These are phyloP conservation scores for Setaria italica DNA, from an alignment of 202 grass and related monocot genomes.

Conservation along the genomic window DNA sequence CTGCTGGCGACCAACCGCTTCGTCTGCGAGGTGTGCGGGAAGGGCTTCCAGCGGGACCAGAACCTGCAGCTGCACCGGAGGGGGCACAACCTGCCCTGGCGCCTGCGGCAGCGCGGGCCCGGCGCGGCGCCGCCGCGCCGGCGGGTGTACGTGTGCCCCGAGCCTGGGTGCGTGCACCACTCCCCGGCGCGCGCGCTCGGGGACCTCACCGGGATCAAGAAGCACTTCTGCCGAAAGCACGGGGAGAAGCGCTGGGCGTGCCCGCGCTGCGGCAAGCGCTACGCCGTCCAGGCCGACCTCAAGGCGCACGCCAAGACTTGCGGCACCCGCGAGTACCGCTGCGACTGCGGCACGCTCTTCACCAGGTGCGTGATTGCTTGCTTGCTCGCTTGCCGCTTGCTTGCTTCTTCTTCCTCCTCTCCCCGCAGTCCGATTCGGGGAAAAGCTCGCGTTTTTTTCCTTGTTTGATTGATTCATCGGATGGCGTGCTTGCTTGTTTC, in stretches of 20 bases:
- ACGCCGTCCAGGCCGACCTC: constrained; percentile 79
- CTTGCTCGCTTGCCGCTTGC: background rate
- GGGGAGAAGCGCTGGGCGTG: constrained; percentile 80
- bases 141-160: constrained; percentile 83
- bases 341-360: constrained; percentile 98
- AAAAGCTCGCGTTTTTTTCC: background rate
- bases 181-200: constrained; percentile 62
- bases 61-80: constrained; percentile 98
- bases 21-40: constrained; percentile 96
- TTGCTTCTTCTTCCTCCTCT: background rate
- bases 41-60: constrained; percentile 99
- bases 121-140: constrained; percentile 75
- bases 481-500: constrained; percentile 40
- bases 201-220: constrained; percentile 89
- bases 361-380: constrained; percentile 62
- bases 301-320: constrained; percentile 99
- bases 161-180: constrained; percentile 66
- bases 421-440: background rate
- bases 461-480: constrained; percentile 29
- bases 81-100: constrained; percentile 96
- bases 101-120: constrained; percentile 61
- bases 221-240: constrained; percentile 87
- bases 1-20: constrained; percentile 95
- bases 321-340: constrained; percentile 95
- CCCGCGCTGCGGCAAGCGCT: constrained; percentile 71